phyloP scores from a whole-genome alignment of 176 grass and related monocot genomes.

The Zoysia japonica region DNA sequence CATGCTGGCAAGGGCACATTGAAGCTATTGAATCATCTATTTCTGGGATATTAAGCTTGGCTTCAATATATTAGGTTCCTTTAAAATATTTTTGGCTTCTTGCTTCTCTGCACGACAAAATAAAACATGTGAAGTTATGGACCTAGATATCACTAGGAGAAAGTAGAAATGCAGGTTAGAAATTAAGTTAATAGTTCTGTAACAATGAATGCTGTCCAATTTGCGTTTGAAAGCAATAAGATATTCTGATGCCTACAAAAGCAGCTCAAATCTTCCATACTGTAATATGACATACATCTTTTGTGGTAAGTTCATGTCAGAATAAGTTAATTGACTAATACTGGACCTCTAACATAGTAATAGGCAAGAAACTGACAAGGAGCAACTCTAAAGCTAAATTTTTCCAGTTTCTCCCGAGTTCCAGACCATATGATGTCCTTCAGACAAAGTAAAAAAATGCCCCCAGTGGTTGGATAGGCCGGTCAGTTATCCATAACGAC shows the following conservation, averaged over 20 bases:
- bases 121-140: neutral
- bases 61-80: neutral
- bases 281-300: neutral
- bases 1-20: neutral
- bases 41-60: neutral
- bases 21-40: neutral
- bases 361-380: conserved; percentile 12
- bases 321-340: conserved; percentile 7
- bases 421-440: neutral
- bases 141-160: neutral
- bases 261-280: conserved; percentile 24
- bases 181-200: neutral
- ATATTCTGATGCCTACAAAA: neutral
- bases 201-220: neutral
- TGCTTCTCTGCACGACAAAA: conserved; percentile 1
- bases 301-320: neutral
- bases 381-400: neutral
- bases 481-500: neutral
- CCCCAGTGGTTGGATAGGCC: neutral
- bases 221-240: conserved; percentile 20
- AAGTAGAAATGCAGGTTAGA: neutral
- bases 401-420: conserved; percentile 6
- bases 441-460: conserved; percentile 10
- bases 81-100: neutral
- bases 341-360: neutral